Evolutionary conservation across 306 rosid genomes (phyloP).

Genomic region (Dalbergia cochinchinensis): DNA sequence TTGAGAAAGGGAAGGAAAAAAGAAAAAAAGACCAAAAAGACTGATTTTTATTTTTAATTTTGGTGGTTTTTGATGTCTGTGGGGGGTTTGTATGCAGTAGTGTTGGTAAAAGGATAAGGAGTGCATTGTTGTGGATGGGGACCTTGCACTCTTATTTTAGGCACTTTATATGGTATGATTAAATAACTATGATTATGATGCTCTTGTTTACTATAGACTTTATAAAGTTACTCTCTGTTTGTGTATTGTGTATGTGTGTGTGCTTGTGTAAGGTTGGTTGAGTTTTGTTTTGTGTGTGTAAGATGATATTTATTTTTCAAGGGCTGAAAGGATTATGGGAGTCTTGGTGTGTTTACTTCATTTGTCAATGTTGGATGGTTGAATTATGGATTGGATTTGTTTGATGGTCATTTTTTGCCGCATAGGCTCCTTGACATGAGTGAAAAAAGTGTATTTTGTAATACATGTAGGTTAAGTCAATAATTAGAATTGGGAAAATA

Average conservation of each 20-base stretch:
- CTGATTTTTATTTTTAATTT: no score
- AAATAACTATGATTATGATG: not conserved
- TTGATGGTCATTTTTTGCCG: no score
- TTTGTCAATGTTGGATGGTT: constrained; percentile 24
- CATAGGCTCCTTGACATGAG: no score
- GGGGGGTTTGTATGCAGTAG: constrained; percentile 61
- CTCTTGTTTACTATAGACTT: not conserved
- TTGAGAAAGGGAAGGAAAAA: no score
- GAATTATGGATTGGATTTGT: no score
- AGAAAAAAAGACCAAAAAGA: no score
- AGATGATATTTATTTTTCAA: no score
- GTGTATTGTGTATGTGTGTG: not conserved
- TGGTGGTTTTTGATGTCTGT: no score
- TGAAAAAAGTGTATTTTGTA: no score
- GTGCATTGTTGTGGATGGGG: constrained; percentile 90
- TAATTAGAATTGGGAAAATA: no score
- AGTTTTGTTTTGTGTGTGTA: not conserved
- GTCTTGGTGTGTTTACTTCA: not conserved
- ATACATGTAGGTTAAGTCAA: no score
- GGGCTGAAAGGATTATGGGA: not conserved
- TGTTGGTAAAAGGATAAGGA: constrained; percentile 76
- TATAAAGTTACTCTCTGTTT: not conserved
- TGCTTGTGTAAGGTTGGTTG: not conserved
- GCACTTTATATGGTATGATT: constrained; percentile 82
- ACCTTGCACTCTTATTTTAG: constrained; percentile 80